Percentiles rank a stretch among this genome's conserved stretches.
Evolutionary conservation across 306 rosid genomes (phyloP).

Genomic region (Cotoneaster glaucophyllus): DNA sequence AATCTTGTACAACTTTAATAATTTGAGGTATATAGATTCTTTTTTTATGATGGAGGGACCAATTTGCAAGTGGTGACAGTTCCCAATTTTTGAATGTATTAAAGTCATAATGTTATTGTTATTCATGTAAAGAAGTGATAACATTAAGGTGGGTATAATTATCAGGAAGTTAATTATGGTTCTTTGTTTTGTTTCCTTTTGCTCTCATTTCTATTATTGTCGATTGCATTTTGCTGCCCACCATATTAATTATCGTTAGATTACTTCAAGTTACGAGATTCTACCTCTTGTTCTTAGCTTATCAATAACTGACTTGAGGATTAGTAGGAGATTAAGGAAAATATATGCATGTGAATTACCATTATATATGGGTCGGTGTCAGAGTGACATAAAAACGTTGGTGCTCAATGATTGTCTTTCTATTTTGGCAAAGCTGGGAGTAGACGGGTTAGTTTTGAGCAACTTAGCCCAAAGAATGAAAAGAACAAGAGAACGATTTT

Average conservation of each 20-base stretch:
- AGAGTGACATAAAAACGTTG: neutral
- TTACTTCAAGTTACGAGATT: no score
- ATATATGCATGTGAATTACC: neutral
- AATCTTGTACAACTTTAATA: neutral
- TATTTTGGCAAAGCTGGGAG: neutral
- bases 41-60: neutral
- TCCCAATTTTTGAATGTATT: neutral
- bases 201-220: neutral
- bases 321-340: no score
- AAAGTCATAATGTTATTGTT: neutral
- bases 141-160: neutral
- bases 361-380: neutral
- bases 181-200: neutral
- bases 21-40: neutral
- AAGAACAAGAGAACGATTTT: neutral
- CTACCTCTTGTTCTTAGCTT: no score
- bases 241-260: no score
- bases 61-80: conserved; percentile 1
- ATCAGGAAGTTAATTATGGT: neutral
- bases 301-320: neutral
- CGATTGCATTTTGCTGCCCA: no score
- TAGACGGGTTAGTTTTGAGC: neutral
- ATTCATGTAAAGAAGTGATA: neutral
- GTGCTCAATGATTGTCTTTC: neutral
- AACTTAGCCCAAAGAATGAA: neutral